Base-by-base conservation (phyloP, 768 basidiomycete genomes). In the Neoboletus subvelutipes region DNA sequence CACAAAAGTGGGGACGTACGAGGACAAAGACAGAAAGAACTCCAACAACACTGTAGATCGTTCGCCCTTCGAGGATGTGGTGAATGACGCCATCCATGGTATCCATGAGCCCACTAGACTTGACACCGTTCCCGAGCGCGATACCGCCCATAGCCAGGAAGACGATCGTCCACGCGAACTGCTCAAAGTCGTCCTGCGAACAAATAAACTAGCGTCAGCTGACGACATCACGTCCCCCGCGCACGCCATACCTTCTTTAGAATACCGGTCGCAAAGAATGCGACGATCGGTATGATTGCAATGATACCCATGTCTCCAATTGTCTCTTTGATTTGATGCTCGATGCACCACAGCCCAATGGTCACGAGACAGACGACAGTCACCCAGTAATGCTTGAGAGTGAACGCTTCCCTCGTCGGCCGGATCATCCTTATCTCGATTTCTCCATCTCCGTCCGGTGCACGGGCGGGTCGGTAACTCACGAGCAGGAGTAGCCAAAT, bases 81-180 rank as follows among this genome's bases (percentile, higher is more conserved):
- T 82, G 78, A 56, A 93, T 84, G 45, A 80, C 67, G 4, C 66
- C 70, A 65, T 92, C 91, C 75, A 97, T 80, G 47, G 89, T 83
- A 18, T 86, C 82, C 37, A 98, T 78, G 26, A 99, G 78, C 0
- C 97, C 97, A 52, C 92, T 94, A 6, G 91, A 86, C 41, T 83
- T 81, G 17, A 98, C 96, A 6, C 94, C 95, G 65, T 96, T 90
- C 54, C 97, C 97, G 4, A 98, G 83, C 0, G 94, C 93, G 50
- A 98, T 95, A 39, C 97, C 97, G 24, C 96, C 96, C 97, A 98
- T 99, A 5, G 94, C 93, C 56, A 96, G 80, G 75, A 96, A 96
- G 28, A 98, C 93, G 53, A 96, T 93, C 8, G 88, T 88, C 94
- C 94, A 96, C 55, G 89, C 81, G 72, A 94, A 93, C 66, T 92